phyloP scores from a whole-genome alignment of 768 basidiomycete species.

The Boletus tomentosulus region DNA sequence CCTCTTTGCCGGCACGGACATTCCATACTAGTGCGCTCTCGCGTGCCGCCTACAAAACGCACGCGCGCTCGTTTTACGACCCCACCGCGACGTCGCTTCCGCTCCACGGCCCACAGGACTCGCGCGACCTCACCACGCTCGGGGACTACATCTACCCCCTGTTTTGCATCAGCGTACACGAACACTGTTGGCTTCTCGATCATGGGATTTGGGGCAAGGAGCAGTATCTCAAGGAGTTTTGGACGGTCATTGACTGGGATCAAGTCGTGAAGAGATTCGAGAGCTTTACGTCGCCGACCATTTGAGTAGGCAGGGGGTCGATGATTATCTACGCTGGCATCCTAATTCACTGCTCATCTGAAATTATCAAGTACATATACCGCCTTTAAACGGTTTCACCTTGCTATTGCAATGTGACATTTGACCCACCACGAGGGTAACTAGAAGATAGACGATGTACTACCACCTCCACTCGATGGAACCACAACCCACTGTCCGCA shows the following conservation, averaged over 20 bases:
- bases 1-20: no score
- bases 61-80: slow-evolving; percentile 28
- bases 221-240: slow-evolving; percentile 78
- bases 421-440: neutral
- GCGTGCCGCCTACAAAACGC: slow-evolving; percentile 2
- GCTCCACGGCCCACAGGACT: slow-evolving; percentile 12
- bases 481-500: slow-evolving; percentile 51
- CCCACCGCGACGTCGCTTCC: slow-evolving; percentile 8
- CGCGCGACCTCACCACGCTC: slow-evolving; percentile 25
- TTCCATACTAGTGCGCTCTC: slow-evolving; percentile 20
- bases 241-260: slow-evolving; percentile 77
- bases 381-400: slow-evolving; percentile 1
- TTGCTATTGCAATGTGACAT: neutral
- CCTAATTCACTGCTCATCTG: slow-evolving; percentile 22
- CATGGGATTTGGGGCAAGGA: slow-evolving; percentile 93
- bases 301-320: slow-evolving; percentile 9
- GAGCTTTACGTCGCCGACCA: slow-evolving; percentile 14
- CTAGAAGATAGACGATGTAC: neutral
- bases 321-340: slow-evolving; percentile 6
- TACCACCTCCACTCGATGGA: slow-evolving; percentile 34
- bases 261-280: slow-evolving; percentile 41
- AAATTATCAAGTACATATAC: slow-evolving; percentile 13
- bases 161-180: slow-evolving; percentile 74
- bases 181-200: slow-evolving; percentile 86
- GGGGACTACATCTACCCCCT: slow-evolving; percentile 67